phyloP scores from a whole-genome alignment of 108 stramenopile genomes.

The Pseudonitzschia multiseries region DNA sequence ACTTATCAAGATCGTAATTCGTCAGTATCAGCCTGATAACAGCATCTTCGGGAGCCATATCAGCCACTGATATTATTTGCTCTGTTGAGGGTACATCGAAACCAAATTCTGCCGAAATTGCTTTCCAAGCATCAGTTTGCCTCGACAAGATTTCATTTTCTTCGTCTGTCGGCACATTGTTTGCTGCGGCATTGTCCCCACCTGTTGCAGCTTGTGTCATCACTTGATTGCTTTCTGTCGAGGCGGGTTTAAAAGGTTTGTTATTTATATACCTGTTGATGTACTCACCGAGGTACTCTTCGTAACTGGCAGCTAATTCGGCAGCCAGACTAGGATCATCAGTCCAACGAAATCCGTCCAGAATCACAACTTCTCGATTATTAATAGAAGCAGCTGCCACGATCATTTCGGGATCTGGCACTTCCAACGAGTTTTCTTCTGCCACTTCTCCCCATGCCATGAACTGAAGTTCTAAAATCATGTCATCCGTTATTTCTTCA shows the following conservation, averaged over 20 bases:
- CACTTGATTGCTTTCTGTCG: background rate
- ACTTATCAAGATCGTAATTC: slow-evolving; percentile 28
- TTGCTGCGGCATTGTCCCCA: background rate
- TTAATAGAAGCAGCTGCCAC: slow-evolving; percentile 52
- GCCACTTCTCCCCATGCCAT: slow-evolving; percentile 68
- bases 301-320: slow-evolving; percentile 23
- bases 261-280: slow-evolving; percentile 16
- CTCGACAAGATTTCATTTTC: slow-evolving; percentile 27
- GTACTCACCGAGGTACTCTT: slow-evolving; percentile 15
- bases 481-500: slow-evolving; percentile 28
- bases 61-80: slow-evolving; percentile 29
- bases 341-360: slow-evolving; percentile 63
- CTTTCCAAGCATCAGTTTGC: slow-evolving; percentile 34
- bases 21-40: slow-evolving; percentile 20
- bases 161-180: background rate
- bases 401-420: slow-evolving; percentile 61
- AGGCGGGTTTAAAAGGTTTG: background rate
- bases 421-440: slow-evolving; percentile 40
- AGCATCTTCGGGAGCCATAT: slow-evolving; percentile 24
- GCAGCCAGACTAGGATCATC: slow-evolving; percentile 33
- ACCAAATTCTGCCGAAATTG: slow-evolving; percentile 18
- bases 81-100: slow-evolving; percentile 28
- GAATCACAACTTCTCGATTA: slow-evolving; percentile 42
- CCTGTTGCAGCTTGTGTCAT: background rate
- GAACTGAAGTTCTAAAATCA: slow-evolving; percentile 61